Evolutionary conservation across 345 rosid genomes (phyloP).

Genomic region (Gossypium thurberi): DNA sequence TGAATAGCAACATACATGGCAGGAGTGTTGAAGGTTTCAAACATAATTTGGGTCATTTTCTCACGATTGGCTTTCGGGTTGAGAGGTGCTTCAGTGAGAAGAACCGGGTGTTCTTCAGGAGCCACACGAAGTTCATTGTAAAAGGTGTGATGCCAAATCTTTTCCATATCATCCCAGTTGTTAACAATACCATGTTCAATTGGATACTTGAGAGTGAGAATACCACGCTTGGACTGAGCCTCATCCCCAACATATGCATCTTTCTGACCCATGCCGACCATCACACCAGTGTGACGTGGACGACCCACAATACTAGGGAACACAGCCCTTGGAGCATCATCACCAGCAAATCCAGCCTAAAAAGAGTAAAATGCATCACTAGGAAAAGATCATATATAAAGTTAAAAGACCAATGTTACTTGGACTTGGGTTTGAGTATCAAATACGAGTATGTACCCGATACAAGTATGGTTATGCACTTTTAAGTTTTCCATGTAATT

Average conservation of each 20-base stretch:
- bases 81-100: constrained; percentile 62
- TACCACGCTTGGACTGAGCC: constrained; percentile 69
- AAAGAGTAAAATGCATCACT: not conserved
- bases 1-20: constrained; percentile 64
- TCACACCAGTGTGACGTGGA: constrained; percentile 62
- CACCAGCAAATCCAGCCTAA: constrained; percentile 68
- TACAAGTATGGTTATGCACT: too few species aligned
- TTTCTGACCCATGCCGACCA: constrained; percentile 64
- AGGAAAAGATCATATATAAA: not conserved
- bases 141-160: constrained; percentile 64
- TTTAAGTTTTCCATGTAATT: too few species aligned
- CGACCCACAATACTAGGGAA: constrained; percentile 64
- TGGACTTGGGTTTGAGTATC: too few species aligned
- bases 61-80: constrained; percentile 60
- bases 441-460: too few species aligned
- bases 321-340: constrained; percentile 72
- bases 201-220: constrained; percentile 54
- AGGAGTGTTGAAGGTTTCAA: constrained; percentile 56
- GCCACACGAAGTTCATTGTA: constrained; percentile 58
- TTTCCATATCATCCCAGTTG: constrained; percentile 70
- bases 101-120: constrained; percentile 58
- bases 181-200: constrained; percentile 61
- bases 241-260: constrained; percentile 64
- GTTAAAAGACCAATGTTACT: not conserved
- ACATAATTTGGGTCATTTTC: constrained; percentile 66